Percentiles rank a stretch among this genome's conserved stretches.
Conservation (phyloP, 2,329 filamentous ascomycete genomes). For the Fusarium mundagurra region DNA sequence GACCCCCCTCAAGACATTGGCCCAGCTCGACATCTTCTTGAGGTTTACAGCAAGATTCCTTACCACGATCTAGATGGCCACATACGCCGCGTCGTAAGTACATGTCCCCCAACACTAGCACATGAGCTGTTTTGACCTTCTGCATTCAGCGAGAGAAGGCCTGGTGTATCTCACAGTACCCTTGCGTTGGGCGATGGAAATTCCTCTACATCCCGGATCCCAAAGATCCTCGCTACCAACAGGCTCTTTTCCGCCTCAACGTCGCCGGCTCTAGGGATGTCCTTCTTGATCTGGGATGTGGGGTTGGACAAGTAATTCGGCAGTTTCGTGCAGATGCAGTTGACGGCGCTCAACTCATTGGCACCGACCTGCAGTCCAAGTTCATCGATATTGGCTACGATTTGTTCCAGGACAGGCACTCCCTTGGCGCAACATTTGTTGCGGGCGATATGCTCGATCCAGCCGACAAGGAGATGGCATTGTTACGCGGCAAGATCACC, state of each 20-base stretch:
- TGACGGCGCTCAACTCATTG: conserved; percentile 58
- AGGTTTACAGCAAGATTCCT: conserved; percentile 52
- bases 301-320: conserved; percentile 61
- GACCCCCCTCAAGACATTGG: conserved; percentile 51
- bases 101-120: not conserved
- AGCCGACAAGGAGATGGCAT: conserved; percentile 48
- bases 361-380: conserved; percentile 58
- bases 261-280: conserved; percentile 51
- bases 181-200: conserved; percentile 61
- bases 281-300: conserved; percentile 62
- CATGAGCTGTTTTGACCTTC: conserved; percentile 13
- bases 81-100: conserved; percentile 50
- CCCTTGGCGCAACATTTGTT: conserved; percentile 59
- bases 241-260: conserved; percentile 54
- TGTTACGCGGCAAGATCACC: conserved; percentile 53
- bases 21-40: conserved; percentile 49
- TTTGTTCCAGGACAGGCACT: conserved; percentile 68
- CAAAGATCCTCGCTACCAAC: conserved; percentile 54
- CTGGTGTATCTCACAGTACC: conserved; percentile 56
- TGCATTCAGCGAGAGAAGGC: conserved; percentile 54
- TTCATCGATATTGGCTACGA: conserved; percentile 70
- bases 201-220: conserved; percentile 57
- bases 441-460: conserved; percentile 60
- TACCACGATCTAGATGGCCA: conserved; percentile 49
- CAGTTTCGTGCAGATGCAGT: conserved; percentile 62